Base-by-base conservation (phyloP, 2,329 filamentous ascomycete species). In the Penicillium sp. region DNA sequence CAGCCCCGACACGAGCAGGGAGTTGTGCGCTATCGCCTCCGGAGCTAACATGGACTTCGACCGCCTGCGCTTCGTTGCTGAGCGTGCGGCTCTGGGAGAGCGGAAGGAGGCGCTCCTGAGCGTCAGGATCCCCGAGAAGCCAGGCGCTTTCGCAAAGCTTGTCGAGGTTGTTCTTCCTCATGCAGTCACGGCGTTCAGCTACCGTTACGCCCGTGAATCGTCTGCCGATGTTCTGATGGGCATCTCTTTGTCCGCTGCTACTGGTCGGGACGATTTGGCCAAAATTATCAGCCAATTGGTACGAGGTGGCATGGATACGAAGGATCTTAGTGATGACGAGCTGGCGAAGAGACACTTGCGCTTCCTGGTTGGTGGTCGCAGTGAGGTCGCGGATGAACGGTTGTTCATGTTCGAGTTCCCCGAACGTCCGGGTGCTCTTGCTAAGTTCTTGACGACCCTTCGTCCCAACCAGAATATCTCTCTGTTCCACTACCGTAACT, bases 31-130 rank as follows among this genome's bases (percentile, higher is more conserved):
- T 52, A 79, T 97, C 49, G 88, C 91, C 1, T 95, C 89, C 24
- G 93, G 93, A 44, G 93, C 93, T 53, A 98, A 98, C 75, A 98
- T 98, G 91, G 95, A 98, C 72, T 98, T 98, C 67, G 93, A 98
- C 68, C 86, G 93, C 7, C 77, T 98, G 41, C 86, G 93, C 41
- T 98, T 98, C 65, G 93, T 98, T 15, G 91, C 93, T 19, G 90
- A 97, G 71, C 88, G 93, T 55, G 93, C 93, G 26, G 87, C 88
- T 3, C 78, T 97, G 3, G 93, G 93, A 60, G 93, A 97, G 70
- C 87, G 88, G 61, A 95, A 94, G 70, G 93, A 98, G 70, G 93
- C 87, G 0, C 77, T 98, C 2, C 78, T 98, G 45, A 82, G 84
- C 31, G 88, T 95, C 58, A 84, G 77, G 57, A 95, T 98, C 45